Evolutionary conservation across 148 eudicot genomes (phyloP).

Genomic region (Fagopyrum tataricum): DNA sequence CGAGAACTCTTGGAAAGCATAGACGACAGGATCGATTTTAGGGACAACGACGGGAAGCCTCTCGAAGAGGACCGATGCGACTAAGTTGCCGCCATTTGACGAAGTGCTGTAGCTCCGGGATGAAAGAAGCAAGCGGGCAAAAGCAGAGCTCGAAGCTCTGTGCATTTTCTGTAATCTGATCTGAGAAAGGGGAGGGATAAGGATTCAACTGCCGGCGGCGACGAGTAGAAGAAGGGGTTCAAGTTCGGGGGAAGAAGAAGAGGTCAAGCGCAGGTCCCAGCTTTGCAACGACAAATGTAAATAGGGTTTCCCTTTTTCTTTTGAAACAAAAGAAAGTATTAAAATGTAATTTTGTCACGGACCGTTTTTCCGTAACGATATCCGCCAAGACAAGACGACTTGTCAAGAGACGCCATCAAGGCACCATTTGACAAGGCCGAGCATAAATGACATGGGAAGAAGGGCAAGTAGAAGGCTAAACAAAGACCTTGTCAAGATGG

Average conservation of each 20-base stretch:
- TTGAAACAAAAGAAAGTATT: too few species aligned
- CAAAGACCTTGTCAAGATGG: too few species aligned
- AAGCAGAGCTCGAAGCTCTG: constrained; percentile 17
- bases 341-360: too few species aligned
- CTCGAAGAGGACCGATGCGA: constrained; percentile 88
- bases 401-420: too few species aligned
- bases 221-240: background rate
- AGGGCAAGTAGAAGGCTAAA: too few species aligned
- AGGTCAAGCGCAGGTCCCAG: too few species aligned
- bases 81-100: constrained; percentile 39
- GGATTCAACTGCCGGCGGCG: background rate
- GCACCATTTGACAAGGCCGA: too few species aligned
- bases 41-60: constrained; percentile 81
- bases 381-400: too few species aligned
- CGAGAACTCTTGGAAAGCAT: constrained; percentile 95
- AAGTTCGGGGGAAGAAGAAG: background rate
- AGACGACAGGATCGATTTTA: constrained; percentile 80
- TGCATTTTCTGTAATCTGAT: constrained; percentile 24
- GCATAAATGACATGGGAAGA: too few species aligned
- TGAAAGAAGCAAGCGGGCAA: constrained; percentile 18
- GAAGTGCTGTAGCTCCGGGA: constrained; percentile 31
- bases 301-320: too few species aligned
- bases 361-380: too few species aligned
- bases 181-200: background rate
- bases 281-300: too few species aligned